These are phyloP conservation scores for Tetrahymena elliotti DNA, from an alignment of 73 alveolate genomes.

Conservation along the genomic window DNA sequence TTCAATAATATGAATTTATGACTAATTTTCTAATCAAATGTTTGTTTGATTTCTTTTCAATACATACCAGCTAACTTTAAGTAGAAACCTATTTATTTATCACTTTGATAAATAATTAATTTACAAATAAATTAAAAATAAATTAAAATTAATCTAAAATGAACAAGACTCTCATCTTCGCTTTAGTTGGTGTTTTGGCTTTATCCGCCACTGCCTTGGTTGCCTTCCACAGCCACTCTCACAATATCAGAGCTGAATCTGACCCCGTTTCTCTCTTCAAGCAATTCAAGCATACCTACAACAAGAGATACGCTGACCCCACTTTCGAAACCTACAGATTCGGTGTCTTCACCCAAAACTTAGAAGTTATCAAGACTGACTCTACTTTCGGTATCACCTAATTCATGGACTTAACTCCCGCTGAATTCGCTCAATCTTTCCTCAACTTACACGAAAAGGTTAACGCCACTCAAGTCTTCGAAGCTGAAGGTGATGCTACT, in stretches of 20 bases:
- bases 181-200: neutral
- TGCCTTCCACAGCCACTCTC: neutral
- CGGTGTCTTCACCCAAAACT: conserved; percentile 37
- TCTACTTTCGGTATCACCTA: conserved; percentile 37
- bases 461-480: neutral
- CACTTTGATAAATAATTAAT: neutral
- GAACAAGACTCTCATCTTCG: neutral
- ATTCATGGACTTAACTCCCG: conserved; percentile 45
- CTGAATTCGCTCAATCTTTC: conserved; percentile 41
- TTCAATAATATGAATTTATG: neutral
- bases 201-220: neutral
- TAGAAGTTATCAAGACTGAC: conserved; percentile 3
- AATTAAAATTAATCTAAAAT: neutral
- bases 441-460: conserved; percentile 2
- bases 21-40: too few species aligned
- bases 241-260: neutral
- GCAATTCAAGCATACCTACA: neutral
- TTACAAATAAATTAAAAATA: neutral
- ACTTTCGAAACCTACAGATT: conserved; percentile 38
- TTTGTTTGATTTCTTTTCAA: too few species aligned
- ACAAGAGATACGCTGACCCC: neutral
- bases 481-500: neutral
- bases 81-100: neutral
- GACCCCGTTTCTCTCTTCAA: neutral
- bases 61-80: neutral